These are phyloP conservation scores for Fusarium bulbicola DNA, from an alignment of 2,329 filamentous ascomycete genomes.

Conservation along the genomic window DNA sequence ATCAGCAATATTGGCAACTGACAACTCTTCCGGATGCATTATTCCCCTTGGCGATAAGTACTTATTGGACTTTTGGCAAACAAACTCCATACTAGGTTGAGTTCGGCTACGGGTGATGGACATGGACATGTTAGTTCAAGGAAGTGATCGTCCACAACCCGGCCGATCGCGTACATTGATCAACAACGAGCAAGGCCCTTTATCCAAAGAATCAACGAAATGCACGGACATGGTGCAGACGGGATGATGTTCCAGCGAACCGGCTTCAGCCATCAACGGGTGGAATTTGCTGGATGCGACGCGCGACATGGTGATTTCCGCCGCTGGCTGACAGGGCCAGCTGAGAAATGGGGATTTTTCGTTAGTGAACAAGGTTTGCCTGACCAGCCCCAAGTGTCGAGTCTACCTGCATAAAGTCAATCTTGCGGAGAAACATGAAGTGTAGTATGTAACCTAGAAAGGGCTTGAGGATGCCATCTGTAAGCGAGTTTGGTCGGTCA, in stretches of 20 bases:
- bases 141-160: constrained; percentile 22
- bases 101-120: constrained; percentile 29
- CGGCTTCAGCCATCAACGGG: neutral
- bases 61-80: neutral
- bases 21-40: neutral
- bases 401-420: neutral
- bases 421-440: neutral
- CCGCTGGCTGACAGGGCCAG: constrained; percentile 2
- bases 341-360: constrained; percentile 1
- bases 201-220: neutral
- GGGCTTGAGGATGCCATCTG: neutral
- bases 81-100: constrained; percentile 17
- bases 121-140: constrained; percentile 6
- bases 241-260: neutral
- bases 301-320: constrained; percentile 9
- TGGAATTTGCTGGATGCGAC: neutral
- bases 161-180: constrained; percentile 27
- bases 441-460: neutral
- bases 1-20: neutral
- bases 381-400: neutral
- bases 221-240: constrained; percentile 15
- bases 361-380: constrained; percentile 4
- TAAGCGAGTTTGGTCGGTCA: neutral
- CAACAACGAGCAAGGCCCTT: constrained; percentile 1
- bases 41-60: neutral